phyloP scores from a whole-genome alignment of 768 basidiomycete genomes.

The Leccinum uliginosum region DNA sequence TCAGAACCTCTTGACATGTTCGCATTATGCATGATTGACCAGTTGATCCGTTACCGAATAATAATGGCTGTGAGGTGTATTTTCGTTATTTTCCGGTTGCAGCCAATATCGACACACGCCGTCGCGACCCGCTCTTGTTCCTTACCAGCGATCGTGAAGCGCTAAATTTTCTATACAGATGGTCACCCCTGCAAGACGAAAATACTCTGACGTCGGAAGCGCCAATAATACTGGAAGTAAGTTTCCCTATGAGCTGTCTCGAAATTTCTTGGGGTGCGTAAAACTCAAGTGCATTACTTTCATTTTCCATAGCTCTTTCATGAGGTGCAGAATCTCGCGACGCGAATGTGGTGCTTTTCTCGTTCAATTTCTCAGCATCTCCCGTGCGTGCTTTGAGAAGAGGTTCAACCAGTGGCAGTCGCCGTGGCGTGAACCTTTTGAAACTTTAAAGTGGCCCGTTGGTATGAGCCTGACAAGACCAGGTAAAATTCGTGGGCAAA shows the following conservation, averaged over 20 bases:
- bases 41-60: not conserved
- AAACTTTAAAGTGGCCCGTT: conserved; percentile 10
- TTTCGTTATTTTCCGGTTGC: not conserved
- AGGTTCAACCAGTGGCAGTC: conserved; percentile 14
- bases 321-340: conserved; percentile 3
- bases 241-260: not conserved
- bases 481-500: conserved; percentile 22
- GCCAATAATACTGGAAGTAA: not conserved
- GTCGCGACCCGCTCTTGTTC: not conserved
- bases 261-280: not conserved
- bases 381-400: conserved; percentile 9
- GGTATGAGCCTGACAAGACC: conserved; percentile 5
- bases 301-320: not conserved
- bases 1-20: not conserved
- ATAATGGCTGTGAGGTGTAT: not conserved
- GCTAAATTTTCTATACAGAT: not conserved
- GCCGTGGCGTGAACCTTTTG: not conserved
- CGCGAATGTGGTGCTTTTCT: not conserved
- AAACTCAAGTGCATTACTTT: too few species aligned
- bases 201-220: not conserved
- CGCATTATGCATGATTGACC: not conserved
- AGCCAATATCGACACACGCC: not conserved
- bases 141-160: not conserved
- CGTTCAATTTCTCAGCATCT: conserved; percentile 12
- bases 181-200: not conserved